Evolutionary conservation across 352 stramenopile genomes (phyloP).

Genomic region (Blastocystis sp.): DNA sequence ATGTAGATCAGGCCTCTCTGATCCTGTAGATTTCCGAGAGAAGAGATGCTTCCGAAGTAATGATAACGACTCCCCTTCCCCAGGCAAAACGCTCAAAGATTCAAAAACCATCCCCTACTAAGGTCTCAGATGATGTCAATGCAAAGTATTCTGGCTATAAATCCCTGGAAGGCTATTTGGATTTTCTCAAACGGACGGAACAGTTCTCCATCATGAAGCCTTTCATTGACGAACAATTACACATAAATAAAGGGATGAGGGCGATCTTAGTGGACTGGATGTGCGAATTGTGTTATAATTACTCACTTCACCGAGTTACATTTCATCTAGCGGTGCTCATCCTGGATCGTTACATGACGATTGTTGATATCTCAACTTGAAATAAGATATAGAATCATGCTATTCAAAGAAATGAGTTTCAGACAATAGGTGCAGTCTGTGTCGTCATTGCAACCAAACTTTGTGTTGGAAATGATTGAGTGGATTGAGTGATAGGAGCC

Average conservation of each 20-base stretch:
- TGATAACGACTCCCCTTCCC: background rate
- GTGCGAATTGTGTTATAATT: conserved; percentile 70
- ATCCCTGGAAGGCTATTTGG: conserved; percentile 17
- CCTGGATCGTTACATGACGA: conserved; percentile 70
- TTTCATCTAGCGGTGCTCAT: conserved; percentile 69
- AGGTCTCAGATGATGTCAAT: background rate
- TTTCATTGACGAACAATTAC: conserved; percentile 19
- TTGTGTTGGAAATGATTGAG: background rate
- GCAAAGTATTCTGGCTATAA: background rate
- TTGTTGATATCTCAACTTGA: conserved; percentile 7
- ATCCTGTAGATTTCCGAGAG: conserved; percentile 12
- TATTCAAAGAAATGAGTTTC: conserved; percentile 20
- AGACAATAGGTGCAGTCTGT: conserved; percentile 31
- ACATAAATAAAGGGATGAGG: conserved; percentile 70
- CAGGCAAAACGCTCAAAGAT: conserved; percentile 9
- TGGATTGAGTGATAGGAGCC: conserved; percentile 16
- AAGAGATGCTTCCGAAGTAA: background rate
- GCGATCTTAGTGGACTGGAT: conserved; percentile 71
- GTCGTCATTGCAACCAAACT: conserved; percentile 16
- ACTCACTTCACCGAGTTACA: conserved; percentile 68
- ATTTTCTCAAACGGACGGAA: background rate
- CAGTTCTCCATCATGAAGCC: background rate
- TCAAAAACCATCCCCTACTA: background rate
- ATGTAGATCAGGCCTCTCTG: background rate
- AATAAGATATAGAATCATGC: background rate